Evolutionary conservation across 345 rosid genomes (phyloP).

Genomic region (Carallia pectinifolia): DNA sequence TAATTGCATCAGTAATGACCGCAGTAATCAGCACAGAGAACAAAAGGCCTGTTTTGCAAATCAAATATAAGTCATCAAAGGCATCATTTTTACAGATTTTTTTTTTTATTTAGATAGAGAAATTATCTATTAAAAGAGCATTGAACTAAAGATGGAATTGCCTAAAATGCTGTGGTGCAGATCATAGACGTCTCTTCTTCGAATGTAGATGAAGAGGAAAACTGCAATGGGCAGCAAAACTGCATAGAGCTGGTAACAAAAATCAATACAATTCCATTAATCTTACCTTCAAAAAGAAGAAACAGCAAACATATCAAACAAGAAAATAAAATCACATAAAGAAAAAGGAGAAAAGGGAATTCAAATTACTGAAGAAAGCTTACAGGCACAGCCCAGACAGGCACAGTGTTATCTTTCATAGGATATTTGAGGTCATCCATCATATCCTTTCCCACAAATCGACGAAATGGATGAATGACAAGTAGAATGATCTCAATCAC

Average conservation of each 20-base stretch:
- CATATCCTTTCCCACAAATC: slow-evolving; percentile 78
- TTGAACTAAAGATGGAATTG: slow-evolving; percentile 6
- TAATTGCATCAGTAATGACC: slow-evolving; percentile 74
- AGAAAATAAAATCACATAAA: neutral
- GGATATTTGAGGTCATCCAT: slow-evolving; percentile 81
- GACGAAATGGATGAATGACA: slow-evolving; percentile 65
- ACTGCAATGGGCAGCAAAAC: slow-evolving; percentile 58
- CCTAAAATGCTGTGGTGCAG: slow-evolving; percentile 80
- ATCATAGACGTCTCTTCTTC: slow-evolving; percentile 68
- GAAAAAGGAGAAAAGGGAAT: neutral
- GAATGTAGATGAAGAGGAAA: slow-evolving; percentile 45
- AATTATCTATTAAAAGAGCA: too few species aligned
- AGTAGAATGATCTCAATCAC: slow-evolving; percentile 40
- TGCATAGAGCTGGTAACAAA: slow-evolving; percentile 44
- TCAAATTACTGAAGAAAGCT: slow-evolving; percentile 7
- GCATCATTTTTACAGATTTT: neutral
- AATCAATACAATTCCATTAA: slow-evolving; percentile 1
- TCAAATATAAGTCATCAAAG: neutral
- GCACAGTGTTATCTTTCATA: slow-evolving; percentile 59
- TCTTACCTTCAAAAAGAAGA: neutral
- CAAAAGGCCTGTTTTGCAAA: slow-evolving; percentile 41
- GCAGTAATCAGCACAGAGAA: slow-evolving; percentile 70
- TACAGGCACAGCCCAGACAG: slow-evolving; percentile 77
- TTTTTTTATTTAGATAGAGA: too few species aligned
- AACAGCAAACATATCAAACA: too few species aligned